Evolutionary conservation across 768 basidiomycete species (phyloP), one percentile per base, ranked within the genome.

Genomic region (Phaffia tasmanica): DNA sequence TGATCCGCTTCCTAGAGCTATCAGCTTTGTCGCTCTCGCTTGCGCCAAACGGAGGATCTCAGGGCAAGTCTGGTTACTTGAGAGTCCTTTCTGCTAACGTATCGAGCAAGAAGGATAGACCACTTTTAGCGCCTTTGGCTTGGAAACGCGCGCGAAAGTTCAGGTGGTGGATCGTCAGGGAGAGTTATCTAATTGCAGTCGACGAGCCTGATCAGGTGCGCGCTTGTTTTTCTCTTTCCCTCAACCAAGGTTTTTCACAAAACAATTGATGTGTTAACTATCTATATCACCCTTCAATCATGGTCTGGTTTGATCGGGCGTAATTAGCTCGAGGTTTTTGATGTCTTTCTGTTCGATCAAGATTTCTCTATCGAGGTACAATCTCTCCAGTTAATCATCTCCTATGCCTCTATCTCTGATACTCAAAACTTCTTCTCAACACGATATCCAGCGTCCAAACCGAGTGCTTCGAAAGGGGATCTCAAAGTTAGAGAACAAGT

Each of bases 131-230:
- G n/a, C 78, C 78, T 7, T 70, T 76, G 8, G 73, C 73, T 55
- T 77, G 78, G 76, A 76, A 75, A 57, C 68, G 72, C 19, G 74
- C 73, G 23, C 85, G 83, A 71, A 81, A 85, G 64, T 82, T 82
- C 48, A 83, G 85, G 64, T 98, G 95, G 95, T 94, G 90, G 76
- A 83, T 88, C 57, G 84, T 98, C 16, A 81, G 93, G 9, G 94
- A 98, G 70, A 88, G 87, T 71, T 97, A 91, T 77, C 78, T 99
- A 15, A 87, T 95, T 23, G 84, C 85, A 0, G 81, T 90, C 27
- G 83, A 87, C 69, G 90, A 95, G 72, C 86, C 88, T 16, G 91
- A 89, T 68, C 86, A 89, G 78, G 89, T 89, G 72, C 61, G 80
- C 71, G 3, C 6, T 19, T 47, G 18, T 27, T n/a, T 8, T 21